Evolutionary conservation across 2,329 filamentous ascomycete genomes (phyloP), one percentile per base, ranked within the genome.

Genomic region (Stenocarpella maydis): DNA sequence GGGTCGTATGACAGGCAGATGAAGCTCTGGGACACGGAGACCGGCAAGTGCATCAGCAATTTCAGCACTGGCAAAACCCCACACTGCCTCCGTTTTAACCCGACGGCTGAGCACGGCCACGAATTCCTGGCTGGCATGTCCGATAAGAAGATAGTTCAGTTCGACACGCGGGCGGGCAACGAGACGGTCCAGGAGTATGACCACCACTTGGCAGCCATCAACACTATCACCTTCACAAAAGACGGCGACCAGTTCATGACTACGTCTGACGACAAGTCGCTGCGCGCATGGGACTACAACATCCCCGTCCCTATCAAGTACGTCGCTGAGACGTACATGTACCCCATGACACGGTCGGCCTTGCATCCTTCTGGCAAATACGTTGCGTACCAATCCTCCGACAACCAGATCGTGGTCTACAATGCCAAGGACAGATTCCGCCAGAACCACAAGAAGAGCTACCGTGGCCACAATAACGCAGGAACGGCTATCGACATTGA

Each of bases 251-350:
- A 97, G 49, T 99, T 99, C 86, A 96, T 99, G 84, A 97, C 95
- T 31, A 99, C 97, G 0, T 97, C 94, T 0, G 96, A 99, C 83
- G 96, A 99, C 84, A 97, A 98, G 80, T 95, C 92, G 9, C 87
- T 99, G 28, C 91, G 96, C 71, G 95, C 95, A 1, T 99, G 97
- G 97, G 97, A 99, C 82, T 98, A 97, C 83, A 94, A 95, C 75
- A 98, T 99, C 74, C 96, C 96, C 1, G 96, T 99, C 0, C 96
- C 96, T 0, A 98, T 99, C 86, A 98, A 98, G 79, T 97, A 97
- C 83, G 97, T 97, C 76, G 95, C 95, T 31, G 96, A 99, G 79
- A 94, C 95, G 2, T 94, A 98, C 84, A 98, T 99, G 94, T 99
- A 96, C 81, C 91, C 94, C 9, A 93, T 99, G 86, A 97, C 95